phyloP scores from a whole-genome alignment of 1,284 basidiomycete species.

The Gymnopus androsaceus region DNA sequence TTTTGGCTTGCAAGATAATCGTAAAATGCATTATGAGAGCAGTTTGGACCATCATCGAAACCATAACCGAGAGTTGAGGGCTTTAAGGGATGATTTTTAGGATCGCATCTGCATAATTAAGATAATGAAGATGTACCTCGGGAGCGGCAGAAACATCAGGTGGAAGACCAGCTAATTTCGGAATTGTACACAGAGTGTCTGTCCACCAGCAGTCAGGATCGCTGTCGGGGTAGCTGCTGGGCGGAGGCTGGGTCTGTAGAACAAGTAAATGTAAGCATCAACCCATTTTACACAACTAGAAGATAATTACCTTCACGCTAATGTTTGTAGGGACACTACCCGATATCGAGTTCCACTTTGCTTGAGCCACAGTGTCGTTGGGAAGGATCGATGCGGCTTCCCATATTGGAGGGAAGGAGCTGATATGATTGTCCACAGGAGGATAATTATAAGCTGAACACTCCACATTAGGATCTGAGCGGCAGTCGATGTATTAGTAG shows the following conservation, averaged over 20 bases:
- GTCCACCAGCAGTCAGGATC: constrained; percentile 49
- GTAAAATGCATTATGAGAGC: constrained; percentile 64
- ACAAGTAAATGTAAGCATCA: background rate
- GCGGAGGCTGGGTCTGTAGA: constrained; percentile 1
- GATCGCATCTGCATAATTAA: background rate
- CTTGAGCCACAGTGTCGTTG: constrained; percentile 46
- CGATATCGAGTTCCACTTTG: constrained; percentile 37
- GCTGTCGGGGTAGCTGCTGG: background rate
- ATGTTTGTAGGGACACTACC: constrained; percentile 27
- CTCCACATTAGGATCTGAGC: constrained; percentile 37
- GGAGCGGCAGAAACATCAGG: constrained; percentile 64
- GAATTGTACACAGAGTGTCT: constrained; percentile 55
- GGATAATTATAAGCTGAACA: constrained; percentile 45
- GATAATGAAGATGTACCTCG: constrained; percentile 38
- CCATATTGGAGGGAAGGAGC: constrained; percentile 51
- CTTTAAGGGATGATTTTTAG: constrained; percentile 25
- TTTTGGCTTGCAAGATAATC: constrained; percentile 61
- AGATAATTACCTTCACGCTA: constrained; percentile 7
- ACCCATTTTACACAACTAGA: background rate
- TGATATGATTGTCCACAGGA: constrained; percentile 40
- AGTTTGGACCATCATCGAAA: constrained; percentile 77
- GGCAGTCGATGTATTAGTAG: too few species aligned
- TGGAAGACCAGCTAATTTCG: constrained; percentile 43
- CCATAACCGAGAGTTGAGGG: constrained; percentile 65
- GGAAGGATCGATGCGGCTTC: constrained; percentile 43